Conservation (phyloP, 2,329 filamentous ascomycete species). For the Botrytis porri region DNA sequence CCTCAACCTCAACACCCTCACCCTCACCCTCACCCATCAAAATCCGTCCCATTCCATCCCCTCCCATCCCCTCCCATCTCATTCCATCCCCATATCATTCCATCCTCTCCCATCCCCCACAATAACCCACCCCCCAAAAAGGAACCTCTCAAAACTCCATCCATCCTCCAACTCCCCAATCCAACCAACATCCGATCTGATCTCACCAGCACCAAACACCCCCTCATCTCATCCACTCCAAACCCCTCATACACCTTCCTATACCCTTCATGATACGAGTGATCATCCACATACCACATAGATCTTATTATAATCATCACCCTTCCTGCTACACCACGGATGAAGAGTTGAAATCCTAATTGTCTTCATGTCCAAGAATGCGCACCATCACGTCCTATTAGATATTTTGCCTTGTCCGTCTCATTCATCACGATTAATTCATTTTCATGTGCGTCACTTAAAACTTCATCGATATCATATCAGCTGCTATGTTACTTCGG, state of each 20-base stretch:
- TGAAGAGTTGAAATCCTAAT: conserved; percentile 53
- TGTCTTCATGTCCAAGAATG: conserved; percentile 51
- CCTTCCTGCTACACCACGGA: conserved; percentile 46
- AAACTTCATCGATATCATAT: conserved; percentile 53
- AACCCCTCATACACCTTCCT: conserved; percentile 54
- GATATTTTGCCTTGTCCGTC: conserved; percentile 56
- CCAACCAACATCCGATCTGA: conserved; percentile 64
- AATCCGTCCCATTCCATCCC: neutral
- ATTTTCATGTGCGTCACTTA: conserved; percentile 37
- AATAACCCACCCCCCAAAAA: conserved; percentile 27
- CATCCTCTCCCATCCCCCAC: neutral
- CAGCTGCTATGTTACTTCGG: conserved; percentile 54
- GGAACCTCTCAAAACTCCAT: conserved; percentile 21
- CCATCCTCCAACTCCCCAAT: conserved; percentile 39
- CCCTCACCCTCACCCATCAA: neutral
- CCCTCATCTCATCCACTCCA: conserved; percentile 53
- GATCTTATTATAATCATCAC: conserved; percentile 57
- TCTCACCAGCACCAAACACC: conserved; percentile 57
- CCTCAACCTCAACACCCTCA: neutral
- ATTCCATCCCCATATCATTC: neutral
- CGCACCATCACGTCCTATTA: conserved; percentile 60
- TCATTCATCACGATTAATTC: conserved; percentile 50
- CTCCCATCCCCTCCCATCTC: too few relatives aligned
- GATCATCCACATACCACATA: conserved; percentile 56
- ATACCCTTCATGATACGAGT: conserved; percentile 52